Evolutionary conservation across 345 rosid species (phyloP).

Genomic region (Lumnitzera racemosa): DNA sequence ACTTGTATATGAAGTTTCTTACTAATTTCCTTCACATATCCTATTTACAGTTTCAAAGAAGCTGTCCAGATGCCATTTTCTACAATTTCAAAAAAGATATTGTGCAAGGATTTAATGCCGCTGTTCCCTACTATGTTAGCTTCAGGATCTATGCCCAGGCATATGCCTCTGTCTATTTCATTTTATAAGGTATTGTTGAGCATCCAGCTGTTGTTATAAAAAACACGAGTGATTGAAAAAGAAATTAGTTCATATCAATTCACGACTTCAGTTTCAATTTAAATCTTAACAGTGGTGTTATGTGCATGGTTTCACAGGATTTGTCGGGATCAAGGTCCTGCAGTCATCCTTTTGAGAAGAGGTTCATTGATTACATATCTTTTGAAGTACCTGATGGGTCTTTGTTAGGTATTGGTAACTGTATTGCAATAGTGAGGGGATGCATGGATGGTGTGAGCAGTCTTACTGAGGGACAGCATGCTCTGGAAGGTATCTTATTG

Average conservation of each 20-base stretch:
- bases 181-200: conserved; percentile 58
- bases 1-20: background rate
- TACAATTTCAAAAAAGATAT: conserved; percentile 60
- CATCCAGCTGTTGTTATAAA: conserved; percentile 15
- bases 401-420: conserved; percentile 36
- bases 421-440: conserved; percentile 61
- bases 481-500: conserved; percentile 57
- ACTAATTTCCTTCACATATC: conserved; percentile 2
- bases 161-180: conserved; percentile 66
- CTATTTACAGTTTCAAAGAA: conserved; percentile 60
- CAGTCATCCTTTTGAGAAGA: conserved; percentile 21
- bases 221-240: no score
- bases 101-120: conserved; percentile 48
- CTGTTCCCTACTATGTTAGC: conserved; percentile 55
- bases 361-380: conserved; percentile 55
- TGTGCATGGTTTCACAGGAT: conserved; percentile 27
- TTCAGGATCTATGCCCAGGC: conserved; percentile 23
- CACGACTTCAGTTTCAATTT: conserved; percentile 20
- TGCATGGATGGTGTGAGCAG: conserved; percentile 32
- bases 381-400: conserved; percentile 54
- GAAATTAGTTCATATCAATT: no score
- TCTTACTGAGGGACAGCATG: conserved; percentile 25
- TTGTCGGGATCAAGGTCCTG: conserved; percentile 22
- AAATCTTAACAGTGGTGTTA: conserved; percentile 3
- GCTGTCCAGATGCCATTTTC: conserved; percentile 81